These are phyloP conservation scores for Suillus plorans DNA, from an alignment of 768 basidiomycete genomes.

Conservation along the genomic window DNA sequence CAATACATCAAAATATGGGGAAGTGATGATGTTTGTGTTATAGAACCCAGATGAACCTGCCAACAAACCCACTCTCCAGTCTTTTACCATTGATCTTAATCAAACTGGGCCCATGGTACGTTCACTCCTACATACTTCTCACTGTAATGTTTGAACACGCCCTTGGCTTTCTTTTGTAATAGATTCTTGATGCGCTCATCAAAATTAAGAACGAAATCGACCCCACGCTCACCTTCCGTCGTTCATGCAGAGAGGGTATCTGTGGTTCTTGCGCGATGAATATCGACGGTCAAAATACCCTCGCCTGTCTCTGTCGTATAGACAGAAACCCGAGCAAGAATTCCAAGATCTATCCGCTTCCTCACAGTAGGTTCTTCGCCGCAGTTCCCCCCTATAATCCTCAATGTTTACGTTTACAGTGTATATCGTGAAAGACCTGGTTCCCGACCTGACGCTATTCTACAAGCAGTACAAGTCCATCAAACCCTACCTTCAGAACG, in stretches of 20 bases:
- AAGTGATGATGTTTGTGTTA: neutral
- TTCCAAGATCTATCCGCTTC: conserved; percentile 93
- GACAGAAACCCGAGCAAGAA: conserved; percentile 72
- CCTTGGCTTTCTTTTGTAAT: neutral
- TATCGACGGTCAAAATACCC: conserved; percentile 96
- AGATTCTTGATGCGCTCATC: conserved; percentile 90
- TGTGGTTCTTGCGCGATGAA: conserved; percentile 99
- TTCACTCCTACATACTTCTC: conserved; percentile 2
- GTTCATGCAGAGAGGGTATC: conserved; percentile 92
- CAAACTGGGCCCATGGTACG: conserved; percentile 93
- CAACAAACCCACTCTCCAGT: conserved; percentile 87
- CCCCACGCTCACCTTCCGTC: conserved; percentile 94
- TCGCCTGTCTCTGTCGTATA: conserved; percentile 95
- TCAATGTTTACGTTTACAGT: conserved; percentile 44
- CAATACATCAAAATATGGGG: neutral
- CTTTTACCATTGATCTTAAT: conserved; percentile 89
- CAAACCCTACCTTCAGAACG: conserved; percentile 93
- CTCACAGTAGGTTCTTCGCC: conserved; percentile 73
- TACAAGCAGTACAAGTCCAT: conserved; percentile 99
- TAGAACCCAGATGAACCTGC: conserved; percentile 95
- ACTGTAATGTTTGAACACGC: neutral
- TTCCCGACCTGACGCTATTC: conserved; percentile 87
- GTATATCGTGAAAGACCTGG: conserved; percentile 99
- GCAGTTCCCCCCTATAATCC: neutral
- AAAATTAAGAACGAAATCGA: conserved; percentile 99